phyloP scores from a whole-genome alignment of 163 green algal species.

The Trebouxiophyceae sp. region DNA sequence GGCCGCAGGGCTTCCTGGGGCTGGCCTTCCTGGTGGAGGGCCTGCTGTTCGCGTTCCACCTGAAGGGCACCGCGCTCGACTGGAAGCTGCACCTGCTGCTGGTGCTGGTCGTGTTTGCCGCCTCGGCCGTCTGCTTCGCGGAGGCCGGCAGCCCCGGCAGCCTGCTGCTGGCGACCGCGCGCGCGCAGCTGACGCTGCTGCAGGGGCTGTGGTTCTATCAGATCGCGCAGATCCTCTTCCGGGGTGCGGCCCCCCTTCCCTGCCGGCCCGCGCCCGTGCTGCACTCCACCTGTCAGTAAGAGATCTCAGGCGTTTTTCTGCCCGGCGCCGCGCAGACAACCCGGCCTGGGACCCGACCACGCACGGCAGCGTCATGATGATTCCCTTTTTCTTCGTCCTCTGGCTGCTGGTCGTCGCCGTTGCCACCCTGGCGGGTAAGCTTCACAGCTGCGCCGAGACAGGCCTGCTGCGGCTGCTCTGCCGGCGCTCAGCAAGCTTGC shows the following conservation, averaged over 20 bases:
- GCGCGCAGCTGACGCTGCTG: constrained; percentile 21
- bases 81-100: constrained; percentile 21
- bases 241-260: constrained; percentile 10
- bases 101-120: constrained; percentile 23
- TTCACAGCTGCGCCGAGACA: neutral
- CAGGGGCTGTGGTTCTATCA: constrained; percentile 33
- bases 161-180: constrained; percentile 11
- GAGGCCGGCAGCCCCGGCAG: constrained; percentile 17
- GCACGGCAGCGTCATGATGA: constrained; percentile 24
- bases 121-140: constrained; percentile 11
- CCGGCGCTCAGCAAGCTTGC: neutral
- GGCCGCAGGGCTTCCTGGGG: constrained; percentile 22
- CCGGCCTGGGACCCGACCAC: constrained; percentile 18
- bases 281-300: neutral
- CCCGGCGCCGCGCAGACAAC: constrained; percentile 13
- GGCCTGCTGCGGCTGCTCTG: neutral
- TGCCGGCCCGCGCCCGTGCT: neutral
- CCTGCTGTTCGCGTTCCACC: constrained; percentile 52
- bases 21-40: constrained; percentile 41
- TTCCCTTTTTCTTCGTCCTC: constrained; percentile 21
- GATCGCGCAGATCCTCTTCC: constrained; percentile 24
- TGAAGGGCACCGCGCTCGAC: constrained; percentile 35
- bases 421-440: constrained; percentile 7
- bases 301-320: neutral
- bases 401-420: constrained; percentile 15